Evolutionary conservation across 257 asterid species (phyloP), one percentile per base, ranked within the genome.

Genomic region (Plectranthus barbatus): DNA sequence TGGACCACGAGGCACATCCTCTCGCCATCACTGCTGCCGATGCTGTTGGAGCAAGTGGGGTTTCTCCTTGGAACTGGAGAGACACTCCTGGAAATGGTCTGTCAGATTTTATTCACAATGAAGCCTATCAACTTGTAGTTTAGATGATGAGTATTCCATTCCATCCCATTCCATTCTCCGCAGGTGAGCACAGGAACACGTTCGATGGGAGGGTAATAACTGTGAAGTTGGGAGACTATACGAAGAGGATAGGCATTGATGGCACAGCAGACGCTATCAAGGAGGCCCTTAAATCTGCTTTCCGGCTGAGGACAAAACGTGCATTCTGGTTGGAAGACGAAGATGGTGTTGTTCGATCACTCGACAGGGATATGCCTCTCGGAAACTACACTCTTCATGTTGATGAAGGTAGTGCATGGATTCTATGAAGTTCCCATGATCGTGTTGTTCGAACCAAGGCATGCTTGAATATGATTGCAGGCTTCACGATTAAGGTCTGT

Each of bases 11-110:
- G 9, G 94, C 87, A 26, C 96, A 81, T 72, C 96, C 96, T 67
- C 94, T 91, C 56, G 95, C 95, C 67, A 86, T 86, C 45, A 77
- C 91, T 42, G 83, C 95, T 26, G 83, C 90, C 33, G 96, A 88
- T 64, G 88, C 90, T 37, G 94, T 88, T 73, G 87, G 81, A 62
- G 90, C 89, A 60, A 73, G 82, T 73, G 96, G 92, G 41, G 90
- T 69, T 73, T 88, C 98, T 70, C 96, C 98, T 6, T 91, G 98
- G 98, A 88, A 80, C 61, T 91, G 98, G 98, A 83, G 94, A 77
- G 96, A 77, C 64, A 80, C 93, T 49, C 85, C 94, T 44, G 87
- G 85, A 69, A 85, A 73, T 67, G 96, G 94, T 88, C 40, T 59
- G 85, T 79, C 11, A 47, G 56, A 19, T 67, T 49, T 29, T 60